Conservation (phyloP, 768 basidiomycete genomes). For the Coprinopsis strossmayeri region DNA sequence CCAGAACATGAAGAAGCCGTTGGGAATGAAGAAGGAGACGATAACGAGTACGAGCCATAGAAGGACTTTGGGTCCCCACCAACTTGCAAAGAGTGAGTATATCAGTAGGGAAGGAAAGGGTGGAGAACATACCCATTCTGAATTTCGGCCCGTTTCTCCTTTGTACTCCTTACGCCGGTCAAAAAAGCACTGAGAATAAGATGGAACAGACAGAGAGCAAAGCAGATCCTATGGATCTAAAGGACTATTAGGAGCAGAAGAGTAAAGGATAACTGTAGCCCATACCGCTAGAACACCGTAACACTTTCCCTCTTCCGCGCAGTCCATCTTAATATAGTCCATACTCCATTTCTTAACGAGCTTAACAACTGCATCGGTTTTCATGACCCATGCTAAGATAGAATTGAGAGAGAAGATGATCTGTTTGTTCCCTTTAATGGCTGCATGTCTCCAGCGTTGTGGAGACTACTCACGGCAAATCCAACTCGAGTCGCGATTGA, state of each 20-base stretch:
- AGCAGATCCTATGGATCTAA: conserved; percentile 93
- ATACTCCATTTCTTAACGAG: conserved; percentile 90
- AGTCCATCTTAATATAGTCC: conserved; percentile 98
- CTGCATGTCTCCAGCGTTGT: too few species aligned
- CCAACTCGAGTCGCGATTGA: conserved; percentile 97
- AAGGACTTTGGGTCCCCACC: conserved; percentile 98
- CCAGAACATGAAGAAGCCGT: conserved; percentile 98
- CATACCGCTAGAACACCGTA: conserved; percentile 90
- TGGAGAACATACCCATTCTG: conserved; percentile 78
- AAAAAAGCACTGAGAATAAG: conserved; percentile 71
- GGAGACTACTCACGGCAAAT: conserved; percentile 5
- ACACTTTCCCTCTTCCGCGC: conserved; percentile 76
- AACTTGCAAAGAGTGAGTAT: conserved; percentile 39
- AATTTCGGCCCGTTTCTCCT: conserved; percentile 87
- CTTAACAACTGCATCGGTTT: conserved; percentile 79
- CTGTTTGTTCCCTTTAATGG: too few species aligned
- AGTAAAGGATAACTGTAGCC: conserved; percentile 20
- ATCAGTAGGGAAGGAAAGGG: conserved; percentile 3
- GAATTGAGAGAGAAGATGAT: conserved; percentile 95
- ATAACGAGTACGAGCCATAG: conserved; percentile 80
- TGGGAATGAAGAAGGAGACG: conserved; percentile 91
- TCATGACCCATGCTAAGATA: conserved; percentile 95
- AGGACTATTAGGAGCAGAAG: neutral
- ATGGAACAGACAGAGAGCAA: conserved; percentile 88
- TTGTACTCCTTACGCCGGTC: conserved; percentile 84